Evolutionary conservation across 768 basidiomycete species (phyloP).

Genomic region (Tylopilus vinaceipallidus): DNA sequence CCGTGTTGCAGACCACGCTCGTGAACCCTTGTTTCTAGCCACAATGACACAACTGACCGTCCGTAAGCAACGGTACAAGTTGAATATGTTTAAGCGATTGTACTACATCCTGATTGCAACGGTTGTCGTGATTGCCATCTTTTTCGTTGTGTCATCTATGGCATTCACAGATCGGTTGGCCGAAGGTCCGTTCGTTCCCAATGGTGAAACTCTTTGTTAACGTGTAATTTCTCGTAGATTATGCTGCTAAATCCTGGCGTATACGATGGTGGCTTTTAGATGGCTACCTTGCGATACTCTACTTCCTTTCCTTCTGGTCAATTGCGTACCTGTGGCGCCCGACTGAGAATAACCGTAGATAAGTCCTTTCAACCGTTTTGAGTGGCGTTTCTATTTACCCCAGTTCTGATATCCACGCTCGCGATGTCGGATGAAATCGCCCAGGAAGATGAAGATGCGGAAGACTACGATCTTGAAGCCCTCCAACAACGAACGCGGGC

Average conservation of each 20-base stretch:
- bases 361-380: constrained; percentile 35
- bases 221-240: constrained; percentile 53
- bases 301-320: constrained; percentile 72
- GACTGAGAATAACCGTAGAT: constrained; percentile 84
- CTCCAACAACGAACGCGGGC: constrained; percentile 54
- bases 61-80: constrained; percentile 84
- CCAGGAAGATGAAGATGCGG: constrained; percentile 90
- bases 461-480: constrained; percentile 86
- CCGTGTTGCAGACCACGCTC: background rate
- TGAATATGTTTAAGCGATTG: constrained; percentile 84
- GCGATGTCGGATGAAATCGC: constrained; percentile 97
- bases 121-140: constrained; percentile 77
- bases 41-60: constrained; percentile 85
- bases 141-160: constrained; percentile 91
- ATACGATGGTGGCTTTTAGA: constrained; percentile 96
- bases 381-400: constrained; percentile 17
- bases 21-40: constrained; percentile 42
- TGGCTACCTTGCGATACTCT: constrained; percentile 89
- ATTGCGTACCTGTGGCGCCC: constrained; percentile 95
- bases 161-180: constrained; percentile 88
- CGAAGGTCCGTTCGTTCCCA: constrained; percentile 57
- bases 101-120: constrained; percentile 83
- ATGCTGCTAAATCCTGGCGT: constrained; percentile 87
- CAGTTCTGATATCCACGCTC: constrained; percentile 54
- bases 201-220: background rate